Percentiles rank a stretch among this genome's conserved stretches.
These are phyloP conservation scores for Ophiostoma triangulosporum DNA, from an alignment of 2,329 filamentous ascomycete species.

Conservation along the genomic window DNA sequence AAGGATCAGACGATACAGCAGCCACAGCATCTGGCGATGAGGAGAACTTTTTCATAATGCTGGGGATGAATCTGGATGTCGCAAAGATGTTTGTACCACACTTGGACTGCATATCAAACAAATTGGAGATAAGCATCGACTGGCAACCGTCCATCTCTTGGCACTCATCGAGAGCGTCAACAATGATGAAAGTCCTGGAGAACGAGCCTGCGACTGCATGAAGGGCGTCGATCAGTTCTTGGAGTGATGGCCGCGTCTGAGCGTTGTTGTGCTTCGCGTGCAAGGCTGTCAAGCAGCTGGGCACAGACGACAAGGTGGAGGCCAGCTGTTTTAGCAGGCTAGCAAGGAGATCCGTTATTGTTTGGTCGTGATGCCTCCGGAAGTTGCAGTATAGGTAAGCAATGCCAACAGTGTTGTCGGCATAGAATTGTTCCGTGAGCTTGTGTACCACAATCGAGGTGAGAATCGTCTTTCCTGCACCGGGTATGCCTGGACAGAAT, in stretches of 20 bases:
- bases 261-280: not conserved
- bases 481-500: not conserved
- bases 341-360: not conserved
- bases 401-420: not conserved
- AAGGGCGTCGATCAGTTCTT: not conserved
- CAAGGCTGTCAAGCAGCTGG: not conserved
- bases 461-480: not conserved
- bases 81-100: not conserved
- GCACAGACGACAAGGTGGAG: not conserved
- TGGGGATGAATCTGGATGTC: not conserved
- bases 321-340: not conserved
- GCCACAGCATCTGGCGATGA: no score
- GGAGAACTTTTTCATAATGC: not conserved
- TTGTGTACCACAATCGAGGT: not conserved
- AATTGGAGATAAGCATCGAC: not conserved
- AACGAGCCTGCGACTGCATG: not conserved
- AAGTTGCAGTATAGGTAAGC: not conserved
- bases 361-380: not conserved
- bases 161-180: not conserved
- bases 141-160: not conserved
- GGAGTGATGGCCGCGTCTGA: not conserved
- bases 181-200: not conserved
- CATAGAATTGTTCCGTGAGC: not conserved
- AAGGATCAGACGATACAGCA: no score
- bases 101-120: not conserved